Evolutionary conservation across 2,329 filamentous ascomycete genomes (phyloP), one percentile per base, ranked within the genome.

Genomic region (Epichloe brachyelytri): DNA sequence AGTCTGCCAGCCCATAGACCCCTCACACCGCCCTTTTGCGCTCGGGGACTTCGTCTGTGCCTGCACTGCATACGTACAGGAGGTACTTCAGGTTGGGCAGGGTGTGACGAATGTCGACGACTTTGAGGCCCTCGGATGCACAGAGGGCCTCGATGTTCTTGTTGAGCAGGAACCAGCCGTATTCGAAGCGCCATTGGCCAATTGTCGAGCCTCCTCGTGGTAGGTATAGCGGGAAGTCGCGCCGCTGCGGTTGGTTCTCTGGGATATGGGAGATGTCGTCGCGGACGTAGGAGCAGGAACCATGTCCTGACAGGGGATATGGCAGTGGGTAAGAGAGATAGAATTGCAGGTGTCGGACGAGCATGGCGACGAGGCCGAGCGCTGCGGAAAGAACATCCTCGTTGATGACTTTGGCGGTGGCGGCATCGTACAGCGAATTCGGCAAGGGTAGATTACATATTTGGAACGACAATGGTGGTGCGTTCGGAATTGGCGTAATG

Each of bases 161-260:
- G 71, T 97, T 97, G 14, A 98, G 76, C n/a, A 97, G 72, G 60
- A 97, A 98, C 63, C 95, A 93, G 11, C 77, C 93, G 65, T 97
- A 98, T 60, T 97, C 91, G 66, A 97, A 97, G 2, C 91, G 83
- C 70, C 91, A 97, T 44, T 89, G 81, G 0, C 88, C 80, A 2
- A 79, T 77, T 0, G 62, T 77, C n/a, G 70, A 86, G 67, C 77
- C 78, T 15, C 78, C 77, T 2, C 76, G 68, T 0, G 75, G 75
- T 0, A 80, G 63, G 66, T 90, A 90, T 0, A 98, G 76, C 0
- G 93, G 93, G 60, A 95, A 98, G 5, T 81, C 82, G 49, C 83
- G 75, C 44, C 82, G 77, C 51, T 78, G 68, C 6, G 63, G 53
- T 1, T 60, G 59, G n/a, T 78, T 66, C 30, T 75, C 71, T 0